Conservation (phyloP, 2,329 filamentous ascomycete species). For the Karstenula rhodostoma region DNA sequence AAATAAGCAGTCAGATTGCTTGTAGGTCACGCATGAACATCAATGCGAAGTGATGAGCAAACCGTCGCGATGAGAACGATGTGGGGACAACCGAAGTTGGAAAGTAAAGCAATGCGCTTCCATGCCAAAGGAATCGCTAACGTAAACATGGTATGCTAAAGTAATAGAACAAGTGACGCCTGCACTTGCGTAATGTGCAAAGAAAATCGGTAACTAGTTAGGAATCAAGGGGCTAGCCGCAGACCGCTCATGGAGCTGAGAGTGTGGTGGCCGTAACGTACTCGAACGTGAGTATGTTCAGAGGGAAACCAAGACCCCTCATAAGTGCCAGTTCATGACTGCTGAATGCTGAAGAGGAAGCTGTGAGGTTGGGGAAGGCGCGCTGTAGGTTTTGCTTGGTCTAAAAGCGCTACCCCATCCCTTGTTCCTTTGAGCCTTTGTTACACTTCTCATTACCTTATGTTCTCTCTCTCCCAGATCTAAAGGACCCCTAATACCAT, state of each 20-base stretch:
- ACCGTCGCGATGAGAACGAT: too few relatives aligned
- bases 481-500: neutral
- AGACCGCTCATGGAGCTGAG: too few relatives aligned
- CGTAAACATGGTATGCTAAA: too few relatives aligned
- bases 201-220: neutral
- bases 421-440: neutral
- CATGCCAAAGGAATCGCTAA: too few relatives aligned
- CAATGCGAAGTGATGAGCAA: too few relatives aligned
- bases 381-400: too few relatives aligned
- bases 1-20: too few relatives aligned
- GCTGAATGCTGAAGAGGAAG: neutral
- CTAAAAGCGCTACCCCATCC: neutral
- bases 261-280: neutral
- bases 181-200: neutral
- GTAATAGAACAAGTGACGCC: neutral
- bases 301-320: neutral
- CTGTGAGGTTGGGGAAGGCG: too few relatives aligned
- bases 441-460: neutral
- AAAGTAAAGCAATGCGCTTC: too few relatives aligned
- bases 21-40: too few relatives aligned
- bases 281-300: neutral
- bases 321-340: neutral
- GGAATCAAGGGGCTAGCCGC: neutral
- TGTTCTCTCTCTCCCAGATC: neutral
- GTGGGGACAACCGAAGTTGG: too few relatives aligned